These are phyloP conservation scores for Parsonsia alboflavescens DNA, from an alignment of 257 asterid species.

Conservation along the genomic window DNA sequence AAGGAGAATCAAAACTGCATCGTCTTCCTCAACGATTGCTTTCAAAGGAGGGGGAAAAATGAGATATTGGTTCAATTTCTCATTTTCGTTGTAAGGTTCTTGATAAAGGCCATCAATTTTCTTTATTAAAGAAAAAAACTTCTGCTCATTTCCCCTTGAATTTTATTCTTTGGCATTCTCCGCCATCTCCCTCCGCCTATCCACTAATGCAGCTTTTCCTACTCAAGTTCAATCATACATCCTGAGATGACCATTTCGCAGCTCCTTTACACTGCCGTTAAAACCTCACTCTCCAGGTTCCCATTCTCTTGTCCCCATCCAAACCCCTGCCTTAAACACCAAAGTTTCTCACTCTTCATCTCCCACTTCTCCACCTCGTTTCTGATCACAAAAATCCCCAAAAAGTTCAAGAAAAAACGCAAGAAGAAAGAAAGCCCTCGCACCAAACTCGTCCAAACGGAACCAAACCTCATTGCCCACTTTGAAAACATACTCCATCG, in stretches of 20 bases:
- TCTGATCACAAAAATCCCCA: conserved; percentile 81
- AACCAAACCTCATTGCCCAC: conserved; percentile 51
- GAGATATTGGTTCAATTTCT: conserved; percentile 17
- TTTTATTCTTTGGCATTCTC: background rate
- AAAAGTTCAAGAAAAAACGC: conserved; percentile 68
- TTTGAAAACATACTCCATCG: conserved; percentile 60
- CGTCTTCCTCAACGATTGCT: conserved; percentile 14
- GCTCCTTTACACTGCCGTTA: conserved; percentile 12
- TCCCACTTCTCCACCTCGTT: conserved; percentile 72
- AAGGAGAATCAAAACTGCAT: background rate
- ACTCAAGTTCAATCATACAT: conserved; percentile 28
- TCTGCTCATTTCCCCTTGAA: too few relatives aligned
- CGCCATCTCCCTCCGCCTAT: background rate
- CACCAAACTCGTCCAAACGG: conserved; percentile 65
- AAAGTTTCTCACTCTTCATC: conserved; percentile 13
- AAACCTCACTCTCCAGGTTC: background rate
- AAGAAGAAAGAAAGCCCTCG: conserved; percentile 69
- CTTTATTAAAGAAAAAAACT: too few relatives aligned
- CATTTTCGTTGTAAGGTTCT: background rate
- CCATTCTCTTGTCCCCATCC: background rate
- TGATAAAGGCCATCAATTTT: too few relatives aligned
- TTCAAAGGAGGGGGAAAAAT: conserved; percentile 29
- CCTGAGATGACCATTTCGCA: conserved; percentile 16
- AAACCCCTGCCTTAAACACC: conserved; percentile 27
- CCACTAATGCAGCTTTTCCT: background rate